Conservation (phyloP, 257 asterid species). For the Gardenia jasminoides region DNA sequence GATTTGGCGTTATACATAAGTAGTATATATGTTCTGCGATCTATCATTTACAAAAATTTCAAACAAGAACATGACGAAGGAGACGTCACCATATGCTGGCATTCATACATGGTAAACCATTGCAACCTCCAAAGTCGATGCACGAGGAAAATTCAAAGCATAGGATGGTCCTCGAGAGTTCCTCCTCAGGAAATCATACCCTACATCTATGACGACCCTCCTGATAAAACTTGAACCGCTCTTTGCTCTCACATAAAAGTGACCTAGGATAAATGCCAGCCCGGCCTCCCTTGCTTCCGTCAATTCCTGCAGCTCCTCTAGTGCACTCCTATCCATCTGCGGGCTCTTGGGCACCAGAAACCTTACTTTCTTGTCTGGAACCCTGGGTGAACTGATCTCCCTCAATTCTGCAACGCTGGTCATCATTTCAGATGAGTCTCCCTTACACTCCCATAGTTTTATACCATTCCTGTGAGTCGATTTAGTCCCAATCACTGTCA, state of each 20-base stretch:
- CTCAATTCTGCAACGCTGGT: constrained; percentile 29
- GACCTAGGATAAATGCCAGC: constrained; percentile 81
- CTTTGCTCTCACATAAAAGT: constrained; percentile 79
- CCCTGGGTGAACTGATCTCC: constrained; percentile 40
- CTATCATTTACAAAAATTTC: constrained; percentile 15
- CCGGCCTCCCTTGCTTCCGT: constrained; percentile 94
- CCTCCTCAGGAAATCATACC: constrained; percentile 82
- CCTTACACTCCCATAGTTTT: constrained; percentile 40
- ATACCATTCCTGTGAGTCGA: constrained; percentile 36
- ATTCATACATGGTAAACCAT: constrained; percentile 87
- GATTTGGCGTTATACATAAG: constrained; percentile 22
- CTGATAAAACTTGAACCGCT: constrained; percentile 69
- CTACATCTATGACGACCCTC: constrained; percentile 57
- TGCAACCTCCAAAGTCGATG: constrained; percentile 91
- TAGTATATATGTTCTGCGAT: no score
- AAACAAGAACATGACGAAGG: constrained; percentile 1
- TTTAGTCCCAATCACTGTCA: constrained; percentile 77
- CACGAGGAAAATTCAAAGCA: constrained; percentile 74
- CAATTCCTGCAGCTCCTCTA: constrained; percentile 57
- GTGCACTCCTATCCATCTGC: constrained; percentile 36
- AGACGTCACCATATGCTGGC: not conserved
- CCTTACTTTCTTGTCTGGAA: constrained; percentile 60
- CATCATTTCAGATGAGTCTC: constrained; percentile 24
- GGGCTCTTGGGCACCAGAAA: constrained; percentile 67
- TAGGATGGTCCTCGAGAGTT: constrained; percentile 76